phyloP scores from a whole-genome alignment of 2,329 filamentous ascomycete genomes.

The Colletotrichum simmondsii region DNA sequence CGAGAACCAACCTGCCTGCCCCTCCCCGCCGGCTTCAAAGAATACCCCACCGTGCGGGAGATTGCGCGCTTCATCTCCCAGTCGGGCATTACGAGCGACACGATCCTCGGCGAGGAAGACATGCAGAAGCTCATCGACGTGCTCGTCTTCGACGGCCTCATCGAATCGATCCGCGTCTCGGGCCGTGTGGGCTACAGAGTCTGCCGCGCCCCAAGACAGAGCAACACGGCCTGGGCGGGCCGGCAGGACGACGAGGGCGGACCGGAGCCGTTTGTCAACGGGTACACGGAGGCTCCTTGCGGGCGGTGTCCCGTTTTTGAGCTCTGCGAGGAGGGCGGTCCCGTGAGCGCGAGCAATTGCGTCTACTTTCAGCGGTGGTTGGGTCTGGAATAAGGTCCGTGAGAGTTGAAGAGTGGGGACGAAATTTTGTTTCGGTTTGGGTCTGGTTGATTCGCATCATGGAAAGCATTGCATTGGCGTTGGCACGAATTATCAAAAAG shows the following conservation, averaged over 20 bases:
- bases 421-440: not conserved
- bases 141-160: constrained; percentile 85
- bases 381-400: constrained; percentile 40
- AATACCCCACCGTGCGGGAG: constrained; percentile 83
- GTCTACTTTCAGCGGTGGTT: constrained; percentile 93
- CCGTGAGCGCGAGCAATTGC: constrained; percentile 89
- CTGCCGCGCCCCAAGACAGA: constrained; percentile 59
- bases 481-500: constrained; percentile 22
- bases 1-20: constrained; percentile 58
- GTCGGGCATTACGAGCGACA: constrained; percentile 77
- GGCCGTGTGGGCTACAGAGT: constrained; percentile 64
- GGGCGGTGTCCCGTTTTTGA: constrained; percentile 93
- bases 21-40: constrained; percentile 73
- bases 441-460: constrained; percentile 18
- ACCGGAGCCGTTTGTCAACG: constrained; percentile 67
- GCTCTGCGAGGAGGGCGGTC: constrained; percentile 89
- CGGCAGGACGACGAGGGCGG: constrained; percentile 49
- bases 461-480: constrained; percentile 34
- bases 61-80: constrained; percentile 81
- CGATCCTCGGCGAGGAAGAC: constrained; percentile 76
- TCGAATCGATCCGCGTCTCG: constrained; percentile 72
- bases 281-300: constrained; percentile 89
- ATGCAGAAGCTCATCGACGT: constrained; percentile 89
- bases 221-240: constrained; percentile 50
- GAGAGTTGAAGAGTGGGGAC: not conserved